Evolutionary conservation across 2,329 filamentous ascomycete genomes (phyloP), one percentile per base, ranked within the genome.

Genomic region (Reticulascus tulasneorum): DNA sequence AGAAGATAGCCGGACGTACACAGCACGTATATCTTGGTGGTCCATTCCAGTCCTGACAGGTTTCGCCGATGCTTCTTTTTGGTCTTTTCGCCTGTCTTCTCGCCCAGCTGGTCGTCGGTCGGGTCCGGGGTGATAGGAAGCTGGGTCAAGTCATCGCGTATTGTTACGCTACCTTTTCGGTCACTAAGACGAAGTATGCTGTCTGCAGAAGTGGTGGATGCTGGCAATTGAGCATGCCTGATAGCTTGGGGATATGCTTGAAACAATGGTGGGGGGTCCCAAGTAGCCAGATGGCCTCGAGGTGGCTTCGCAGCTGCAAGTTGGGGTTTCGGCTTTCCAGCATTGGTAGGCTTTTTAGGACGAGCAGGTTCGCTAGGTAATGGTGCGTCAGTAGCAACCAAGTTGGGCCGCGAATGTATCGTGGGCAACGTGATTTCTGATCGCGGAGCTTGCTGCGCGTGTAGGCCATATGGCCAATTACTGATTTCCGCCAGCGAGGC

Each of bases 171-270:
- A 35, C 60, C 64, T 42, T 71, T 73, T 41, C 69, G 66, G 33
- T 73, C 71, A 45, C 78, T 75, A 30, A 76, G 62, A 41, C 82
- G 77, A 33, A 88, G 56, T 29, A 93, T 75, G 1, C 74, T 62
- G 42, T 94, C 89, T 2, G 83, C 75, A 2, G 84, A 77, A 9
- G 84, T 62, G 3, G 73, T 76, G 23, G 83, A 82, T 12, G 84
- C 75, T 18, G 81, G 75, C 4, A 94, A 67, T 12, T 75, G 79
- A 9, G 78, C 80, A 56, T 93, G 78, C 52, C 85, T 89, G 47
- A 87, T 74, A 4, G 87, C 80, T 59, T 94, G 89, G 0, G 86
- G 84, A 55, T 89, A 94, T 10, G 86, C 88, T 56, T 94, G 85
- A 57, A 90, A 94, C 10, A 96, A 65, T 3, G 88, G 86, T 7